Evolutionary conservation across 2,329 filamentous ascomycete species (phyloP), one percentile per base, ranked within the genome.

Genomic region (Chaetomiaceae sp.): DNA sequence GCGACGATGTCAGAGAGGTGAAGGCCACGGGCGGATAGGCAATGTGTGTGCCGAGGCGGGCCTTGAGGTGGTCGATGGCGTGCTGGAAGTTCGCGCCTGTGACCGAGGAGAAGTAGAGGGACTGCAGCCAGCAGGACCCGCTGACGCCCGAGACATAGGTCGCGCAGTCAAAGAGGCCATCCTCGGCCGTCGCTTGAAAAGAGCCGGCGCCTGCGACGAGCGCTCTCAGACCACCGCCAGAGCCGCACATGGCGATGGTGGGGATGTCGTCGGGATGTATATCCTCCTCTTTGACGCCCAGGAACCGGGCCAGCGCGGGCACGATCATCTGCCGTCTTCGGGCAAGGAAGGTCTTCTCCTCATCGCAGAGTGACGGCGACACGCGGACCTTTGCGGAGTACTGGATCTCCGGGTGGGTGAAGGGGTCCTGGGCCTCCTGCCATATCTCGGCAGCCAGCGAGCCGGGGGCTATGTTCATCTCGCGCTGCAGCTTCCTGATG

Each of bases 71-170:
- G 9, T 91, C 81, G 34, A 96, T 79, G 17, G 96, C 75, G 33
- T 75, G 79, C 19, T 77, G 73, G 59, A 95, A 80, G 55, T 80
- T 82, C 48, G 83, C 81, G 14, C 77, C 75, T 0, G 85, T 78
- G 50, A 97, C 77, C 0, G 89, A 88, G 0, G 89, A 92, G 63
- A 93, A 84, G 65, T 88, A 96, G 4, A 99, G 75, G 0, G 87
- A 77, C 66, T 97, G 92, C 5, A 97, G 76, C 93, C 93, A 99
- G 67, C 93, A 97, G 57, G 88, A 95, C 0, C 93, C 93, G 64
- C 90, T 96, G 43, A 99, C 93, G 1, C 93, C 93, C 5, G 92
- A 89, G 0, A 90, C 95, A 63, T 99, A 99, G 1, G 91, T 97
- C 10, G 89, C 79, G 65, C 93, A 97, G 68, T 96, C 91, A 65